A percentile compares a stretch with the other conserved stretches of the same genome.
Conservation (phyloP, 352 stramenopile genomes). For the Pythium chondricola region DNA sequence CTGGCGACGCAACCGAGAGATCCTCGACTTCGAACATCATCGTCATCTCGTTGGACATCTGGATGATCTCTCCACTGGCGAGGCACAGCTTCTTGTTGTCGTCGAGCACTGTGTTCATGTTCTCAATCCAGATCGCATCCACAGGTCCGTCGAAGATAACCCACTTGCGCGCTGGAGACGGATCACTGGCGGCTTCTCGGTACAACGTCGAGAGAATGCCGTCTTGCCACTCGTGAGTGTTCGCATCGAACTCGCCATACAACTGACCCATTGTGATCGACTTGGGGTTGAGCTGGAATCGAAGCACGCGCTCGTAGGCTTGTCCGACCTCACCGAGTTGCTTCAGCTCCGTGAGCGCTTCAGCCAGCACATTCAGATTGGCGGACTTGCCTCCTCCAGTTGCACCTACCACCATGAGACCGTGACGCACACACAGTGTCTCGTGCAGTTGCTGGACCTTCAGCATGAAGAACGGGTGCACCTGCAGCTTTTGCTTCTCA, state of each 20-base stretch:
- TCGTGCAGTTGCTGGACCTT: constrained; percentile 95
- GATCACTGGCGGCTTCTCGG: constrained; percentile 84
- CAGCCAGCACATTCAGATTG: constrained; percentile 81
- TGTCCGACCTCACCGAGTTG: constrained; percentile 61
- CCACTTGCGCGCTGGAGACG: constrained; percentile 89
- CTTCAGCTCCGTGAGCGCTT: constrained; percentile 85
- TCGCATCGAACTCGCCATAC: constrained; percentile 93
- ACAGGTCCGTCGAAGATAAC: constrained; percentile 94
- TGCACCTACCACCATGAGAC: constrained; percentile 93
- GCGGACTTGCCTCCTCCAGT: constrained; percentile 90
- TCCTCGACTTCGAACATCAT: constrained; percentile 98
- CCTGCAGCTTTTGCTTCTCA: constrained; percentile 76
- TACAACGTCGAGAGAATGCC: constrained; percentile 90
- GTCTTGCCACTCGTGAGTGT: constrained; percentile 94
- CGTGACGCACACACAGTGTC: constrained; percentile 92
- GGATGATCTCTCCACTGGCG: constrained; percentile 92
- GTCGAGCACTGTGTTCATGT: constrained; percentile 96
- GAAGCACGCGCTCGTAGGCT: constrained; percentile 83
- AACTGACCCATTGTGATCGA: constrained; percentile 95
- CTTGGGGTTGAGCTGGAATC: constrained; percentile 92
- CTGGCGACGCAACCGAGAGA: constrained; percentile 89
- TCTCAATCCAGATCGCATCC: constrained; percentile 96
- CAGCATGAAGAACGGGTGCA: constrained; percentile 89
- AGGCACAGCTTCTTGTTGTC: constrained; percentile 96
- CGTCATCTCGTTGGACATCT: constrained; percentile 92